These are phyloP conservation scores for Phaeosphaeria sp. DNA, from an alignment of 2,329 filamentous ascomycete genomes.

Conservation along the genomic window DNA sequence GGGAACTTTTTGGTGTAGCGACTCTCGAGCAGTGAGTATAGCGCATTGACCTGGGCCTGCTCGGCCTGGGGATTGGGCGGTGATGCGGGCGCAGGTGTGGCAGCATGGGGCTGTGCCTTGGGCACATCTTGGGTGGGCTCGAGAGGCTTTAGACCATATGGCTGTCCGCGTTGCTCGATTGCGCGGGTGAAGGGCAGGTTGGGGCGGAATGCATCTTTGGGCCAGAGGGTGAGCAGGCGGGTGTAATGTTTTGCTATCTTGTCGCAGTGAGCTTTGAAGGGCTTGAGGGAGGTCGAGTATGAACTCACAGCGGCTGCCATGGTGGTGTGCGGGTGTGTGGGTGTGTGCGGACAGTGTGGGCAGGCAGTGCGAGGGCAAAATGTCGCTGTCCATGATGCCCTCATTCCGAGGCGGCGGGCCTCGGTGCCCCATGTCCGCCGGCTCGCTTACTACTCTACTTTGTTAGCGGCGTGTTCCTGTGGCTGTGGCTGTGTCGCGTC, in stretches of 20 bases:
- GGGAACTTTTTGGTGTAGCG: constrained; percentile 57
- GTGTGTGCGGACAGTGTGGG: background rate
- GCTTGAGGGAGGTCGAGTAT: background rate
- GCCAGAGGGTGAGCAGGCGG: constrained; percentile 58
- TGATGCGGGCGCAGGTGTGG: constrained; percentile 14
- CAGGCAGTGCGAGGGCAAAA: background rate
- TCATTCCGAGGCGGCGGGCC: background rate
- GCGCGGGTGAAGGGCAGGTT: constrained; percentile 53
- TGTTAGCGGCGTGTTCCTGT: background rate
- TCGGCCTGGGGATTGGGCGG: constrained; percentile 41
- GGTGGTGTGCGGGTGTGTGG: background rate
- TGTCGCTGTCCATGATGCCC: background rate
- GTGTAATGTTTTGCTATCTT: constrained; percentile 57
- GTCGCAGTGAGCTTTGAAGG: constrained; percentile 5
- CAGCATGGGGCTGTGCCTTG: constrained; percentile 12
- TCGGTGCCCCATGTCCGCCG: background rate
- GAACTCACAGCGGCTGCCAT: constrained; percentile 25
- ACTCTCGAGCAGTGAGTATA: constrained; percentile 67
- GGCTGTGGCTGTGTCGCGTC: background rate
- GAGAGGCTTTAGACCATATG: constrained; percentile 37
- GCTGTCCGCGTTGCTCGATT: constrained; percentile 50
- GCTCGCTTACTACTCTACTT: too few species aligned
- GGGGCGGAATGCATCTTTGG: constrained; percentile 58
- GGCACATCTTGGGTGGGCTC: constrained; percentile 15
- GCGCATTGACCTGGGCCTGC: constrained; percentile 60